Percentiles rank a stretch among this genome's conserved stretches.
Conservation (phyloP, 306 rosid genomes). For the Sicyos baderoa region DNA sequence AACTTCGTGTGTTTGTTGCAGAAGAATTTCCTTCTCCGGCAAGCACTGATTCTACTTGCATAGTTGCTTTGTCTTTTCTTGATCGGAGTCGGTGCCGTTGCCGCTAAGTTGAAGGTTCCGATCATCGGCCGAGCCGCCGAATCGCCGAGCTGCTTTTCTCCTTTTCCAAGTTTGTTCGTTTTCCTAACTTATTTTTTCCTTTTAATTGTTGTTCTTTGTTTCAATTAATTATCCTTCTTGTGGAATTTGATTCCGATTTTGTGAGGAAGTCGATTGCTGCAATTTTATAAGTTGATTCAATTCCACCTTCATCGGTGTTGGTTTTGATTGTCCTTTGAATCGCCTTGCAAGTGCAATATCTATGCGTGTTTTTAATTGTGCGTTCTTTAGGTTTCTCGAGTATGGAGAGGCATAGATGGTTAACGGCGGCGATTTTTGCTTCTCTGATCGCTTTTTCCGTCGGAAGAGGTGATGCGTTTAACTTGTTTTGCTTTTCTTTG, state of each 20-base stretch:
- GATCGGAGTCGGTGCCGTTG: background rate
- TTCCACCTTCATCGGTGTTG: background rate
- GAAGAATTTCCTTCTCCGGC: constrained; percentile 13
- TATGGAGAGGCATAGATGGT: constrained; percentile 16
- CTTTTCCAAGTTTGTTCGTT: constrained; percentile 4
- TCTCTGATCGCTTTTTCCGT: constrained; percentile 16
- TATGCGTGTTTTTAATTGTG: background rate
- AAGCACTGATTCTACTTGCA: background rate
- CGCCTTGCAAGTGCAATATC: background rate
- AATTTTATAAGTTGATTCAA: too few species aligned
- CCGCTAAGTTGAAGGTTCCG: background rate
- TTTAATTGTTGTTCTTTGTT: background rate
- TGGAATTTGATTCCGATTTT: background rate
- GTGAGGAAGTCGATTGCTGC: background rate
- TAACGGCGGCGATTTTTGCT: constrained; percentile 11
- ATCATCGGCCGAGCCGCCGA: background rate
- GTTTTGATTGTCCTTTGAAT: background rate
- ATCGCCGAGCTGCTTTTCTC: background rate
- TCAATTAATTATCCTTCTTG: background rate
- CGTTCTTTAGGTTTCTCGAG: background rate
- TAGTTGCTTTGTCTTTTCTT: background rate
- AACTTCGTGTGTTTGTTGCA: background rate
- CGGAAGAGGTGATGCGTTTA: constrained; percentile 16
- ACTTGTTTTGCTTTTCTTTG: background rate
- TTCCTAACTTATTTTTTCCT: background rate